Evolutionary conservation across 208 protist genomes (phyloP).

Genomic region (Wallacemonas sp.): DNA sequence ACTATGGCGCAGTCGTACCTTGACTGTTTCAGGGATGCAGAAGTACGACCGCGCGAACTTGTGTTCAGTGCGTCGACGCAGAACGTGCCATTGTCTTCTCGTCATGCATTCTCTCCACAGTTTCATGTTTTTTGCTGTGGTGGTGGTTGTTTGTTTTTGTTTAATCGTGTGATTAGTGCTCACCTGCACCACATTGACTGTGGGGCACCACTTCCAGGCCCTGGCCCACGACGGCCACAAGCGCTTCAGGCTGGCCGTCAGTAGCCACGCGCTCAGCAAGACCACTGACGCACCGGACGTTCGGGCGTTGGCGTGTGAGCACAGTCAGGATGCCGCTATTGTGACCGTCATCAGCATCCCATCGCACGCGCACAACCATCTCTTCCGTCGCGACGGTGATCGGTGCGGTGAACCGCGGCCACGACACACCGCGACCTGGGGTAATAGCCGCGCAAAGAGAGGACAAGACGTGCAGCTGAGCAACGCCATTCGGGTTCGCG

Average conservation of each 20-base stretch:
- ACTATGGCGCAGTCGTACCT: too few relatives aligned
- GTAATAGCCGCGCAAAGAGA: constrained; percentile 50
- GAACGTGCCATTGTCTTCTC: too few relatives aligned
- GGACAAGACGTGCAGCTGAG: not conserved
- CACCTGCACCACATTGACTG: too few relatives aligned
- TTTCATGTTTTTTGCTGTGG: too few relatives aligned
- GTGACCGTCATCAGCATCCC: not conserved
- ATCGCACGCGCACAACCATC: not conserved
- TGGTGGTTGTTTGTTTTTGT: constrained; percentile 11
- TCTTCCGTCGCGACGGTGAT: constrained; percentile 16
- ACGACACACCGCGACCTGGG: constrained; percentile 48
- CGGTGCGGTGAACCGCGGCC: constrained; percentile 8
- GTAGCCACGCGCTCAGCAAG: constrained; percentile 20
- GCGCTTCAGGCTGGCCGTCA: not conserved
- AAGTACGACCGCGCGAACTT: too few relatives aligned
- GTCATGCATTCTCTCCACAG: too few relatives aligned
- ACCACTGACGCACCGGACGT: constrained; percentile 70
- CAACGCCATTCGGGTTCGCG: constrained; percentile 3
- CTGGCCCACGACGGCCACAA: constrained; percentile 40
- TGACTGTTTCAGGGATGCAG: too few relatives aligned
- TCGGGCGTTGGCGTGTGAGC: constrained; percentile 24
- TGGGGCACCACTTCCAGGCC: constrained; percentile 24
- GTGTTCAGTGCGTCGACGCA: too few relatives aligned
- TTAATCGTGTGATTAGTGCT: not conserved
- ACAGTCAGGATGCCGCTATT: not conserved